A percentile compares a stretch with the other conserved stretches of the same genome.
phyloP scores from a whole-genome alignment of 441 rosid species.

The Bocquillonia castaneifolia region DNA sequence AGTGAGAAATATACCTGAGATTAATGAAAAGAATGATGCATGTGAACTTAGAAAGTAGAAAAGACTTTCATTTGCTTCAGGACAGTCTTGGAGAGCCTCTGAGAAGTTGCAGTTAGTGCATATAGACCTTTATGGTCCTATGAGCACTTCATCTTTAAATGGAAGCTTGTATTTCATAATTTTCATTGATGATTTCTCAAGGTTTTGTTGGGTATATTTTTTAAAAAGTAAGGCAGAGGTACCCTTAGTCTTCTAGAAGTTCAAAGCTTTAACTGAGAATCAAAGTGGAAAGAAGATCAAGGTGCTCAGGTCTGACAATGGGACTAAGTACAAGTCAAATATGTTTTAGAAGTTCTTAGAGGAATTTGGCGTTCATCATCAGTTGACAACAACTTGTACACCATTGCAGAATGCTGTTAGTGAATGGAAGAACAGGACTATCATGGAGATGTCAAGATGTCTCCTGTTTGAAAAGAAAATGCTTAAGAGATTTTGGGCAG shows the following conservation, averaged over 20 bases:
- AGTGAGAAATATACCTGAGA: not conserved
- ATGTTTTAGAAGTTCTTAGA: not conserved
- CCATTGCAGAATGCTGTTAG: too few species aligned
- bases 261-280: not conserved
- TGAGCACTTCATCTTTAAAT: not conserved
- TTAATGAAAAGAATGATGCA: rapidly evolving
- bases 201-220: not conserved
- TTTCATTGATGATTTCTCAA: not conserved
- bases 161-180: too few species aligned
- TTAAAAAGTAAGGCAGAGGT: not conserved
- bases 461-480: too few species aligned
- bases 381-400: too few species aligned
- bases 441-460: not conserved
- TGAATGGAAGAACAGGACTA: not conserved
- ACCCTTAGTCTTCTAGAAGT: not conserved
- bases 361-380: too few species aligned
- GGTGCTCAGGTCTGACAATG: too few species aligned
- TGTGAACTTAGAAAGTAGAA: not conserved
- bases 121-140: not conserved
- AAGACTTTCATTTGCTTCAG: not conserved
- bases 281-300: not conserved
- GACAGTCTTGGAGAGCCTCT: not conserved
- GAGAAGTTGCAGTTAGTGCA: not conserved
- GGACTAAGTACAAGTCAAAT: not conserved
- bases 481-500: too few species aligned